These are phyloP conservation scores for Tympanopsis confertula DNA, from an alignment of 2,329 filamentous ascomycete genomes.

Conservation along the genomic window DNA sequence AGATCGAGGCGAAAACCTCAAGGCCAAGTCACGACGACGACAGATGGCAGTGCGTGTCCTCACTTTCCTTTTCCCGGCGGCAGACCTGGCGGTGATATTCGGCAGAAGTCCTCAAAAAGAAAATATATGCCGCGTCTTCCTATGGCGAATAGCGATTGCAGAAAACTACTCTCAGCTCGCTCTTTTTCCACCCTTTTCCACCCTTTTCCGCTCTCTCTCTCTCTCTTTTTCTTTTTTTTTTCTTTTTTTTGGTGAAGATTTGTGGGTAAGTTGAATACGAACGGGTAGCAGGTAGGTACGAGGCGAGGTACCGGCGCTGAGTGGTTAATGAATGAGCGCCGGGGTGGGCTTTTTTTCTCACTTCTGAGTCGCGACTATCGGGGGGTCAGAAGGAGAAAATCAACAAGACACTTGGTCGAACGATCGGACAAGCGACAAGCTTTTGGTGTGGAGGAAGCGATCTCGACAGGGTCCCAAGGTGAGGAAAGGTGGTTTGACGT, in stretches of 20 bases:
- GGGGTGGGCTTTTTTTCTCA: too few relatives aligned
- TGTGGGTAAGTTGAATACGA: background rate
- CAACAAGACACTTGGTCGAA: background rate
- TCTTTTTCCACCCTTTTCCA: slow-evolving; percentile 6
- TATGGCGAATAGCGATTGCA: too few relatives aligned
- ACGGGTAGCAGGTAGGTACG: slow-evolving; percentile 2
- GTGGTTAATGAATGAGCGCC: too few relatives aligned
- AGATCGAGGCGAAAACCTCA: too few relatives aligned
- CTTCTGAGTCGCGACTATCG: too few relatives aligned
- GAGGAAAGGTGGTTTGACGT: slow-evolving; percentile 2
- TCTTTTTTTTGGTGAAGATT: slow-evolving; percentile 11
- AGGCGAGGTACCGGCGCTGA: background rate
- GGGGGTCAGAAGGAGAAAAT: background rate
- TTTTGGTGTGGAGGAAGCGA: background rate
- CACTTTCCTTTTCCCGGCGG: background rate
- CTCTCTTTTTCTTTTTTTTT: slow-evolving; percentile 18
- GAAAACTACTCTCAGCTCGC: too few relatives aligned
- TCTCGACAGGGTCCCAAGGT: background rate
- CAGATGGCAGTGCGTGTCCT: background rate
- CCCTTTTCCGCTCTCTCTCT: slow-evolving; percentile 15
- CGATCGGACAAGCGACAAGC: background rate
- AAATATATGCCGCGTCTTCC: background rate
- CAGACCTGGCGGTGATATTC: background rate
- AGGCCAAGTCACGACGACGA: too few relatives aligned
- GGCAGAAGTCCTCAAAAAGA: background rate